Evolutionary conservation across 257 asterid genomes (phyloP), one percentile per base, ranked within the genome.

Genomic region (Eucommia ulmoides): DNA sequence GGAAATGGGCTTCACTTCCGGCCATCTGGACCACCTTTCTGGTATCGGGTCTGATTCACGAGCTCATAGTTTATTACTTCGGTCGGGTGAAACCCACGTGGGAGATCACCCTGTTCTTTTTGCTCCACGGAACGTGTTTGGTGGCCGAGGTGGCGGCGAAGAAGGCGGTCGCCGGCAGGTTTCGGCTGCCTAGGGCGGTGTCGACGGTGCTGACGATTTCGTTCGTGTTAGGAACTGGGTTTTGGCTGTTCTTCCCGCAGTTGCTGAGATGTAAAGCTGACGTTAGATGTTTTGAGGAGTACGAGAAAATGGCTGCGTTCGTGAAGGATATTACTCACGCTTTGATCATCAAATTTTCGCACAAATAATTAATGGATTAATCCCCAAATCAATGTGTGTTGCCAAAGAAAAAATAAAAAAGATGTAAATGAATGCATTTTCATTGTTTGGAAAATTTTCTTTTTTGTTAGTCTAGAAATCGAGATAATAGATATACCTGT

Each of bases 1-100:
- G 80, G 18, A n/a, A 59, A 22, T 65, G 81, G 84, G 94, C 88
- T 50, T 64, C 78, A 7, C 21, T 66, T 17, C 81, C 82, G 0
- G 94, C 94, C 0, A 73, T 82, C 19, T 18, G 80, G 53, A 20
- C 66, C 2, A 70, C 86, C 0, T 85, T 82, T 18, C 6, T 47
- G 0, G 91, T 82, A 0, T 85, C 91, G 26, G 95, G 81, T 2
- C 22, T 77, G 6, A 65, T 84, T 68, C 93, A 88, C 53, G 97
- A 88, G 75, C 74, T 83, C 45, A 79, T 88, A 38, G 77, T 76
- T 49, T 88, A 63, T 61, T 77, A 83, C 11, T 21, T 88, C 59
- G 80, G 86, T 24, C 80, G 88, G 24, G 60, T 25, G 54, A 52
- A 9, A 68, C 97, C 97, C 60, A 84, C 75, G 17, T 73, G 97